Evolutionary conservation across 2,329 filamentous ascomycete species (phyloP), one percentile per base, ranked within the genome.

Genomic region (Botrytis sinoallii): DNA sequence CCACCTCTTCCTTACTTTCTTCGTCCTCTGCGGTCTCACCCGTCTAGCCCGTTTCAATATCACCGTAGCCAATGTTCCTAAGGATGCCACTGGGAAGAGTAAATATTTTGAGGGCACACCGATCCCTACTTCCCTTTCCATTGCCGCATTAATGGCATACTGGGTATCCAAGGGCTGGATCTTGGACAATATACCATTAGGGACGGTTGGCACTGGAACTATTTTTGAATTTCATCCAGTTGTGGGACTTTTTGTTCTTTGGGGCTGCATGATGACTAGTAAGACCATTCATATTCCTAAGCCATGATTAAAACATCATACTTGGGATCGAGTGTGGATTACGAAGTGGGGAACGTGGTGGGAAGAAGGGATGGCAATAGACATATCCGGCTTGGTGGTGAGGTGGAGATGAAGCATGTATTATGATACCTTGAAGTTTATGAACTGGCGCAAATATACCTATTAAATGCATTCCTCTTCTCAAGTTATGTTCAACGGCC

Each of bases 31-130:
- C 84, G 96, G 96, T 73, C 90, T 99, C 65, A 97, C 95, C 4
- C 91, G 96, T 68, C 90, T 99, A 18, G 96, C 96, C 64, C 92
- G 96, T 77, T 99, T 99, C 90, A 99, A 99, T 83, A 96, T 99
- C 70, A 98, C 96, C 18, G 95, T 96, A 55, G 88, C 91, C 52
- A 90, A 91, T 78, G 89, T 99, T 20, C 96, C 96, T 76, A 98
- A 98, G 84, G 96, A 99, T 82, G 92, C 90, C 67, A 89, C 88
- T 0, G 96, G 96, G 78, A 99, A 99, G 85, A 94, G 93, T 74
- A 89, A 92, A 81, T 99, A 97, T 85, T 99, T 99, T 79, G 96
- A 99, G 84, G 96, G 96, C 79, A 97, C 95, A 0, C 96, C 96
- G 1, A 98, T 98, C 79, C 96, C 96, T 1, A 98, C 94, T 4